Percentiles rank a stretch among this genome's conserved stretches.
phyloP scores from a whole-genome alignment of 345 rosid genomes.

The sweet orange (Citrus sinensis) region DVS_A1.0 CM039164.1:20520501-20521000 shows the following conservation, averaged over 20 bases:
- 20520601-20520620: slow-evolving; percentile 11
- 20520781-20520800: slow-evolving; percentile 43
- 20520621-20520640: neutral
- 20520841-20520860: slow-evolving; percentile 32
- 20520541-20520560: slow-evolving; percentile 30
- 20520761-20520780: neutral
- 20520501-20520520: slow-evolving; percentile 21
- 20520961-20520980: too few species aligned
- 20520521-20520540: slow-evolving; percentile 31
- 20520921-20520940: neutral
- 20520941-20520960: too few species aligned
- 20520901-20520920: neutral
- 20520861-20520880: slow-evolving; percentile 20
- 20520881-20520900: neutral
- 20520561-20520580: slow-evolving; percentile 28
- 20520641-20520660: neutral
- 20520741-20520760: too few species aligned
- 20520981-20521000: too few species aligned
- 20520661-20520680: neutral
- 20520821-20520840: slow-evolving; percentile 15
- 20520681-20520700: too few species aligned
- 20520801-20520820: slow-evolving; percentile 26
- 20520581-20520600: slow-evolving; percentile 25
- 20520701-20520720: too few species aligned
- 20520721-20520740: too few species aligned